Conservation (phyloP, 2,329 filamentous ascomycete genomes). For the Talaromyces sp. region DNA sequence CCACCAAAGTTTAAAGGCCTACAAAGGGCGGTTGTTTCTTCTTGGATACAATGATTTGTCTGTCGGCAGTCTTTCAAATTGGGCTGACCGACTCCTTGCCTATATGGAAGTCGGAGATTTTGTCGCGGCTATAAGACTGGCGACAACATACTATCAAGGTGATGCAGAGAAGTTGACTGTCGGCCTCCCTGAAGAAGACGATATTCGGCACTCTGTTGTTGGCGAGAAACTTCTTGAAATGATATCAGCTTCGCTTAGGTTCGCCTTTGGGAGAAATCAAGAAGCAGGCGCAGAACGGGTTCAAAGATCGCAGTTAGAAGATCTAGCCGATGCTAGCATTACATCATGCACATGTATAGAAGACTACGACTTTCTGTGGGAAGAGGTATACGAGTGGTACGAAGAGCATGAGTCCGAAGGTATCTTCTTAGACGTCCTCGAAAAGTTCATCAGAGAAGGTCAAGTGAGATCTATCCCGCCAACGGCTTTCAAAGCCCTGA, state of each 20-base stretch:
- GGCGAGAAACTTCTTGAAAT: conserved; percentile 87
- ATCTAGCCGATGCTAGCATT: conserved; percentile 80
- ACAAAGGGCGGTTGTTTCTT: conserved; percentile 89
- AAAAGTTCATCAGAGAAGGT: conserved; percentile 79
- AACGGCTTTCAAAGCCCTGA: conserved; percentile 77
- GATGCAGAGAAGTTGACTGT: conserved; percentile 92
- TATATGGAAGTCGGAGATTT: conserved; percentile 98
- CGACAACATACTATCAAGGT: conserved; percentile 87
- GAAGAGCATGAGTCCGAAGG: conserved; percentile 69
- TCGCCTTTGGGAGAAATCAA: conserved; percentile 67
- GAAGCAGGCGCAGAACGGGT: conserved; percentile 47
- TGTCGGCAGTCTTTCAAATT: conserved; percentile 89
- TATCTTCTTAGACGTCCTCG: conserved; percentile 81
- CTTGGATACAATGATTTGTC: conserved; percentile 91
- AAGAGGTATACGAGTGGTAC: conserved; percentile 85
- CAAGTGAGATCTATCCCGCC: conserved; percentile 74
- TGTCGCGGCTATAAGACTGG: conserved; percentile 82
- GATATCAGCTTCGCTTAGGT: conserved; percentile 85
- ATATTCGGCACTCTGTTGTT: conserved; percentile 72
- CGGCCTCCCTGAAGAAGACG: conserved; percentile 80
- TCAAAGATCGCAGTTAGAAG: conserved; percentile 61
- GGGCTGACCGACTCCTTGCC: conserved; percentile 88
- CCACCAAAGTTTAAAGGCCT: conserved; percentile 94
- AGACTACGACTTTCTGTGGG: conserved; percentile 81
- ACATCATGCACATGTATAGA: conserved; percentile 72